Evolutionary conservation across 306 rosid species (phyloP), one percentile per base, ranked within the genome.

Genomic region (Gastrolobium bilobum): DNA sequence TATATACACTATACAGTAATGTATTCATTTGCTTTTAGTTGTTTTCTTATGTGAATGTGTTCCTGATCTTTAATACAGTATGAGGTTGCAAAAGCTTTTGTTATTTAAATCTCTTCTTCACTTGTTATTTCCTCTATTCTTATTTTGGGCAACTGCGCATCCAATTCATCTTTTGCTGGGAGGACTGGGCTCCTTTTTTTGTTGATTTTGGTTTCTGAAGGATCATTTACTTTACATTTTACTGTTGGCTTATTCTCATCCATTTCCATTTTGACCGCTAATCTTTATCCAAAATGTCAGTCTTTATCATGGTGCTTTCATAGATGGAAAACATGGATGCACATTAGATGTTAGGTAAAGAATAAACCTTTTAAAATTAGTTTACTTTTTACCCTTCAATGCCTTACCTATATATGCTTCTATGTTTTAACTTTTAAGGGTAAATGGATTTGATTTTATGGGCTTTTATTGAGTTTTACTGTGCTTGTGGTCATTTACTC

Each of bases 391-490:
- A 61, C 26, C 8, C 29, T 61, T 34, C 48, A 5, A 11, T 31
- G 68, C n/a, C 4, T 15, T 15, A 38, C n/a, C 30, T 39, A 64
- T 38, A 31, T 14, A 7, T 38, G 60, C 35, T 40, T 64, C 34
- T 40, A 38, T 39, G 31, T 64, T 39, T 6, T 7, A 64, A 64
- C 7, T 38, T 39, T 6, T 7, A 64, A 40, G 7, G 70, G 70
- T 14, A 15, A 39, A 38, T 38, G 70, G 10, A 43, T 8, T 39
- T 15, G 6, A 9, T 62, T 37, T 62, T 35, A 33, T 61, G 34
- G 69, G 51, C 51, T 29, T 14, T 15, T 64, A 64, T 64, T 38
- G 34, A 7, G 14, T 64, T 64, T 64, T 64, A 8, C 70, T 7
- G 47, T 43, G 46, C 67, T 33, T 33, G 67, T 61, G 7, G n/a